These are phyloP conservation scores for Selenicereus undatus DNA, from an alignment of 148 eudicot genomes.

Conservation along the genomic window DNA sequence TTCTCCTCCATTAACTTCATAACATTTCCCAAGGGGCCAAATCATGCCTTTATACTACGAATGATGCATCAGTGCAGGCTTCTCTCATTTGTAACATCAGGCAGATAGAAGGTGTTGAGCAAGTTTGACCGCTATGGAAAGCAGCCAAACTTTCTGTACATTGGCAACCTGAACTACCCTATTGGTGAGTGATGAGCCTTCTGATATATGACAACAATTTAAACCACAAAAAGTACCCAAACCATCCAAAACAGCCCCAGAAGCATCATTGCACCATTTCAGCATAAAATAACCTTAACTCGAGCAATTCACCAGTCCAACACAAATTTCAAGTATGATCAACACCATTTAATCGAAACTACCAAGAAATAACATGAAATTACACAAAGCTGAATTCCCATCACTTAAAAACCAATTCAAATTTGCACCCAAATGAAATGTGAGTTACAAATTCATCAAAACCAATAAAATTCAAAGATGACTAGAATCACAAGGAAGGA, in stretches of 20 bases:
- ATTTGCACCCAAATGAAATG: background rate
- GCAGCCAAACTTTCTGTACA: background rate
- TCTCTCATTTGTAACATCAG: background rate
- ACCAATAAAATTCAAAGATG: background rate
- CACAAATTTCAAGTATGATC: background rate
- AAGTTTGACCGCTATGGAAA: background rate
- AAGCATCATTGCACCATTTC: background rate
- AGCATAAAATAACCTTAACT: constrained; percentile 1
- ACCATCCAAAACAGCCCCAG: background rate
- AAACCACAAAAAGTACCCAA: background rate
- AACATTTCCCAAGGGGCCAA: background rate
- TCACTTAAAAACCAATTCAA: background rate
- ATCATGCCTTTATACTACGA: background rate
- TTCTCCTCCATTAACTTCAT: background rate
- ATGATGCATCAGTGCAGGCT: background rate
- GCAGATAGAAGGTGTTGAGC: background rate
- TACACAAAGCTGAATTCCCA: background rate
- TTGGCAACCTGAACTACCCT: background rate
- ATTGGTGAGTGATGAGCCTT: background rate
- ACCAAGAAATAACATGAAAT: background rate
- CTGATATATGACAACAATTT: background rate
- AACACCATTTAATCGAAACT: constrained; percentile 4
- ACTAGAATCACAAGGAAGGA: background rate
- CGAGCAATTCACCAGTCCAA: background rate
- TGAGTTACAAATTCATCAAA: background rate